A percentile compares a stretch with the other conserved stretches of the same genome.
Conservation (phyloP, 345 rosid genomes). For the Populus ilicifolia region DNA sequence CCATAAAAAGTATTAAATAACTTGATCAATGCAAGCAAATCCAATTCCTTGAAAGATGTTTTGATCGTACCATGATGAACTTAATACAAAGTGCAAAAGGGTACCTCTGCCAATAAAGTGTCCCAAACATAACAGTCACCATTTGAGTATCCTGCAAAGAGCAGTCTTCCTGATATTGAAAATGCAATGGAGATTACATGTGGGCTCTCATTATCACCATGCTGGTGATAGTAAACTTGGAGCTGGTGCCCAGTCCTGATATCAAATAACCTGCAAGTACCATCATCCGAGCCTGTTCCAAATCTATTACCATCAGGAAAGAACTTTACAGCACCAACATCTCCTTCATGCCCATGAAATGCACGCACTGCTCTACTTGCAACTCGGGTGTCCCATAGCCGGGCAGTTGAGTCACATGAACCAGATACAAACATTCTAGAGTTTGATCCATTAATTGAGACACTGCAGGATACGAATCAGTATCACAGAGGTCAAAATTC, state of each 20-base stretch:
- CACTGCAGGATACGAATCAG: constrained; percentile 38
- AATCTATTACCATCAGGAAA: constrained; percentile 93
- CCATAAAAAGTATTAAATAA: neutral
- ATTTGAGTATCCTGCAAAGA: constrained; percentile 77
- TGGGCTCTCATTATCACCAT: constrained; percentile 42
- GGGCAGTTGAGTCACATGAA: constrained; percentile 86
- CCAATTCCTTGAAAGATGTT: neutral
- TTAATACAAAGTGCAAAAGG: neutral
- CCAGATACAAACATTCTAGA: constrained; percentile 86
- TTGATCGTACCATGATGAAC: neutral
- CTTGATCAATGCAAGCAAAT: neutral
- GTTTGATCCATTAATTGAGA: constrained; percentile 69
- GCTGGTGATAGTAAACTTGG: constrained; percentile 65
- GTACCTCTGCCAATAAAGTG: constrained; percentile 84
- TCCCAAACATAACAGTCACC: constrained; percentile 92
- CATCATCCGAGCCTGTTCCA: constrained; percentile 95
- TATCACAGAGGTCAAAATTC: neutral
- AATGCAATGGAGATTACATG: constrained; percentile 82
- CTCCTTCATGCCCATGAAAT: constrained; percentile 92
- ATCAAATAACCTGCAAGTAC: constrained; percentile 93
- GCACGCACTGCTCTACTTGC: constrained; percentile 92
- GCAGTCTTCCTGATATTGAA: constrained; percentile 94
- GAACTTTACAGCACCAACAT: constrained; percentile 85
- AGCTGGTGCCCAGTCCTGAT: constrained; percentile 92
- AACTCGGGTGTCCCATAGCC: constrained; percentile 93